These are phyloP conservation scores for Entomortierella parvispora DNA, from an alignment of 192 early-diverging fungal species.

Conservation along the genomic window DNA sequence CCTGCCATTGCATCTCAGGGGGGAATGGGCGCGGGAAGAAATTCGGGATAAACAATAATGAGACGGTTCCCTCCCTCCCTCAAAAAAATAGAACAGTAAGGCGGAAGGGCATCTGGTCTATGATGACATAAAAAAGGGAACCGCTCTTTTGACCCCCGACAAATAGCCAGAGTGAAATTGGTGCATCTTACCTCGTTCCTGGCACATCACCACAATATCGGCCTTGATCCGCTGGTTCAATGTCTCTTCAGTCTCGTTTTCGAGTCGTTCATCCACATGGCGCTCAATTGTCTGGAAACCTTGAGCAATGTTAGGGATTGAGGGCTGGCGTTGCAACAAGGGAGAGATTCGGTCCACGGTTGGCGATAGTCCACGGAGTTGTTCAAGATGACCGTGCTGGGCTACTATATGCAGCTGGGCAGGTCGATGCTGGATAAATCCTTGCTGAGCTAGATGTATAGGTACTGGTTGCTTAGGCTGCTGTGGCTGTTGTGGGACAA, in stretches of 20 bases:
- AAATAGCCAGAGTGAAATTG: neutral
- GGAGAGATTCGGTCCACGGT: conserved; percentile 7
- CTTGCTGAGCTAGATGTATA: neutral
- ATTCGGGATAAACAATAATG: too few species aligned
- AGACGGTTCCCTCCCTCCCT: too few species aligned
- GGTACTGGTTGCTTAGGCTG: neutral
- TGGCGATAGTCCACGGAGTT: conserved; percentile 7
- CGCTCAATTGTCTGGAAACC: conserved; percentile 51
- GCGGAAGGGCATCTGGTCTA: neutral
- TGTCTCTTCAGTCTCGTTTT: conserved; percentile 66
- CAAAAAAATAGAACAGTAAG: neutral
- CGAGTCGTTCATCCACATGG: conserved; percentile 48
- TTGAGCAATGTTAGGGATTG: neutral
- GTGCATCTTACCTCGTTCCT: conserved; percentile 70
- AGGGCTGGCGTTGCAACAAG: too few species aligned
- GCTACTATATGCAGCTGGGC: neutral
- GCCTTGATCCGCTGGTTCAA: conserved; percentile 73
- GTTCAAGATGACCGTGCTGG: neutral
- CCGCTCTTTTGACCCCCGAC: too few species aligned
- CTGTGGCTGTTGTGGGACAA: neutral
- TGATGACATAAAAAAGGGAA: too few species aligned
- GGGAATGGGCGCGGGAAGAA: too few species aligned
- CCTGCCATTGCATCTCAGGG: too few species aligned
- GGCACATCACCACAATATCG: conserved; percentile 78
- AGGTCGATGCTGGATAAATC: neutral